Percentiles rank a stretch among this genome's conserved stretches.
Evolutionary conservation across 306 rosid species (phyloP).

Genomic region (Inga laurina): DNA sequence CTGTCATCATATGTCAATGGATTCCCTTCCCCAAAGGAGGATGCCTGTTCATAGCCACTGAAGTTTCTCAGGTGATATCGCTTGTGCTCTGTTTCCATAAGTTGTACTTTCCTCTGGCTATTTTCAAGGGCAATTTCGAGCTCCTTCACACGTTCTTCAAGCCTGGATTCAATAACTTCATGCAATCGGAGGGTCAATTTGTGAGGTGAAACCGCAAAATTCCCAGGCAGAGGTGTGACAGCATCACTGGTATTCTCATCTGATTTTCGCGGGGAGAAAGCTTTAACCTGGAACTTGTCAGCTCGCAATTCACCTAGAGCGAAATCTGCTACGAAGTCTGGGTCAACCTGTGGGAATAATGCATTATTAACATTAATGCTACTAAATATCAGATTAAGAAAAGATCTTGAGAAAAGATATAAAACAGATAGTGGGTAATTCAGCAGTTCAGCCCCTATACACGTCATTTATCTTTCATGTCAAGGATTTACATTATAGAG

Average conservation of each 20-base stretch:
- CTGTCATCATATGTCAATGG: constrained; percentile 31
- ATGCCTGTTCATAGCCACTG: constrained; percentile 28
- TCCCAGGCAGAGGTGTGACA: constrained; percentile 36
- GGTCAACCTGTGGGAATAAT: constrained; percentile 60
- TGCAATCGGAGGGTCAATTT: constrained; percentile 74
- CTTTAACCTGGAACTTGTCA: constrained; percentile 35
- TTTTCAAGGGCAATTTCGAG: constrained; percentile 74
- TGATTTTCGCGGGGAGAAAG: constrained; percentile 27
- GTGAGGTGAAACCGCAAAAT: constrained; percentile 74
- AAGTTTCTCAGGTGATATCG: constrained; percentile 30
- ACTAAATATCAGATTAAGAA: background rate
- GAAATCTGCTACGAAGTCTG: constrained; percentile 60
- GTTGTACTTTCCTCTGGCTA: constrained; percentile 49
- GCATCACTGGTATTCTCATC: constrained; percentile 39
- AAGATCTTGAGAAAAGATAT: constrained; percentile 1
- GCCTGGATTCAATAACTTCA: constrained; percentile 71
- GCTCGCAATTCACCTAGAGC: constrained; percentile 66
- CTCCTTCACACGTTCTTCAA: constrained; percentile 67
- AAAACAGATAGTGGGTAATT: constrained; percentile 13
- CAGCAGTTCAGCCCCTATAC: background rate
- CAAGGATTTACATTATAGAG: background rate
- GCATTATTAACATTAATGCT: constrained; percentile 32
- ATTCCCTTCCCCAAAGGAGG: constrained; percentile 35
- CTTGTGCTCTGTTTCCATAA: constrained; percentile 43
- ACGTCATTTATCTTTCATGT: constrained; percentile 10